phyloP scores from a whole-genome alignment of 1,139 yeast genomes.

The Magnusiomyces tetraspermus region DNA sequence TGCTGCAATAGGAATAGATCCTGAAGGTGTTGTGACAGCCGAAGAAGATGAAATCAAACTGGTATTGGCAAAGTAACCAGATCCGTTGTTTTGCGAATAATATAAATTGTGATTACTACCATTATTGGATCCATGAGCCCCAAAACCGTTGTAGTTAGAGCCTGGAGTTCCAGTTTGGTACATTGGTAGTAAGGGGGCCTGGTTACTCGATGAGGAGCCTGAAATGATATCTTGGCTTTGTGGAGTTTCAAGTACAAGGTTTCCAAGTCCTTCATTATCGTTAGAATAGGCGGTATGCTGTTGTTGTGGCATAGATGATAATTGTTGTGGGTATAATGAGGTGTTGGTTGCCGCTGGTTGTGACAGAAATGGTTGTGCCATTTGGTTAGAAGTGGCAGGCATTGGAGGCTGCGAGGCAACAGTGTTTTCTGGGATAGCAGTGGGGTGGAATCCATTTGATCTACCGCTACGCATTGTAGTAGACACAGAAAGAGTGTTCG shows the following conservation, averaged over 20 bases:
- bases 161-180: not conserved
- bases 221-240: not conserved
- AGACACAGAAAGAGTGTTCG: constrained; percentile 2
- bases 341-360: not conserved
- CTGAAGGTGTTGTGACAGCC: not conserved
- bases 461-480: not conserved
- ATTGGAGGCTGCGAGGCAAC: not conserved
- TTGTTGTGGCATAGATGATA: not conserved
- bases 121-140: not conserved
- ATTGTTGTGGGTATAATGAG: not conserved
- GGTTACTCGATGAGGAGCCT: not conserved
- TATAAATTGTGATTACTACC: not conserved
- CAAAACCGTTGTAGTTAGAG: not conserved
- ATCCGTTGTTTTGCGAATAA: not conserved
- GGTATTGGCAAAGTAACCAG: not conserved
- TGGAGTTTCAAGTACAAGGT: not conserved
- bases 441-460: not conserved
- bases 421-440: not conserved
- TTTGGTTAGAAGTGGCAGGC: not conserved
- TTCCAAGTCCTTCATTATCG: not conserved
- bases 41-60: not conserved
- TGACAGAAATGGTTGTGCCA: not conserved
- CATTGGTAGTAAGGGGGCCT: not conserved
- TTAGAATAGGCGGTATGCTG: not conserved
- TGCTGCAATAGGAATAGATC: not conserved